Conservation (phyloP, 768 basidiomycete genomes). For the Lactarius indigo region DNA sequence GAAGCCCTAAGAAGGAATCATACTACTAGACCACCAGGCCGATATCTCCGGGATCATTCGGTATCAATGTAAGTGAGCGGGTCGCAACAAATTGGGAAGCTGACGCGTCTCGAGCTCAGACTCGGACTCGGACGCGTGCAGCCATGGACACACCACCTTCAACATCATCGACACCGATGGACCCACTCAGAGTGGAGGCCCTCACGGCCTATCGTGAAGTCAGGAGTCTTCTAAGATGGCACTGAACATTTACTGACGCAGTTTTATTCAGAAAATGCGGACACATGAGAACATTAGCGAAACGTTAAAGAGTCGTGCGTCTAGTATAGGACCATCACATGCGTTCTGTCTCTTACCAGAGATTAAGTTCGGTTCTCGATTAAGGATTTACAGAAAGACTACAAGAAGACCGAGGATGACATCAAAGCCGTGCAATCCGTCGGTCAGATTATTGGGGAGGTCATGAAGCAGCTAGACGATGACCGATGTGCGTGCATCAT, state of each 20-base stretch:
- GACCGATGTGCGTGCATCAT: slow-evolving; percentile 74
- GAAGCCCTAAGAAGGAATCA: slow-evolving; percentile 57
- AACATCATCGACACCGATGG: slow-evolving; percentile 47
- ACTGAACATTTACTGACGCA: slow-evolving; percentile 19
- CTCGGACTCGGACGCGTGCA: slow-evolving; percentile 6
- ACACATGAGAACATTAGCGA: slow-evolving; percentile 85
- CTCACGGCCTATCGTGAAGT: slow-evolving; percentile 78
- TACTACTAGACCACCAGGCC: slow-evolving; percentile 50
- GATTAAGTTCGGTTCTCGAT: slow-evolving; percentile 83
- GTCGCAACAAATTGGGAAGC: slow-evolving; percentile 19
- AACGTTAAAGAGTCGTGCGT: slow-evolving; percentile 85
- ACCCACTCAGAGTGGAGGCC: slow-evolving; percentile 69
- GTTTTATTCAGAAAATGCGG: slow-evolving; percentile 81
- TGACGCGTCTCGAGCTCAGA: slow-evolving; percentile 28
- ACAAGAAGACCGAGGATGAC: slow-evolving; percentile 95
- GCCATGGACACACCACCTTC: slow-evolving; percentile 31
- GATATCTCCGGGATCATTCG: neutral
- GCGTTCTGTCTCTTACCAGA: neutral
- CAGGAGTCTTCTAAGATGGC: slow-evolving; percentile 19
- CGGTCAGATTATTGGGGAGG: slow-evolving; percentile 98
- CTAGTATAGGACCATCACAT: neutral
- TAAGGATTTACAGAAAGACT: slow-evolving; percentile 85
- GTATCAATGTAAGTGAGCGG: neutral
- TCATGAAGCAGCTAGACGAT: slow-evolving; percentile 97
- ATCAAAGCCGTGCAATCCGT: slow-evolving; percentile 99